A percentile compares a stretch with the other conserved stretches of the same genome.
Evolutionary conservation across 805 yeast species (phyloP).

Genomic region (Candida khao-thaluensis): DNA sequence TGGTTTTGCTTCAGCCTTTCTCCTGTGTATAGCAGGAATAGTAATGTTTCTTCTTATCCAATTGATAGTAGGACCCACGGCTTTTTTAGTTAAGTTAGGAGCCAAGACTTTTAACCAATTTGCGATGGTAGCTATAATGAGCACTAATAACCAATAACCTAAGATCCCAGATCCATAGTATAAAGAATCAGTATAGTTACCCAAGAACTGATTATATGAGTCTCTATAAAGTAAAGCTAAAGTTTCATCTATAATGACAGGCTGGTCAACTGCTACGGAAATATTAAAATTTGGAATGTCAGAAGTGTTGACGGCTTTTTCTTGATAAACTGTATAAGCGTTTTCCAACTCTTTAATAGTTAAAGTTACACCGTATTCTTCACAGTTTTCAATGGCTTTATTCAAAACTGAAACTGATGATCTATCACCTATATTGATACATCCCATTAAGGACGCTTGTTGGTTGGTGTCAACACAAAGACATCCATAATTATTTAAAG

Average conservation of each 20-base stretch:
- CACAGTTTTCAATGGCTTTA: conserved; percentile 20
- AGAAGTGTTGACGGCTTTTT: conserved; percentile 16
- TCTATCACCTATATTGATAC: conserved; percentile 16
- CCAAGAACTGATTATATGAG: conserved; percentile 20
- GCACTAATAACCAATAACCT: conserved; percentile 49
- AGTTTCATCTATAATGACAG: conserved; percentile 22
- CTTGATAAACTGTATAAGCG: conserved; percentile 17
- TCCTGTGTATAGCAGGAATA: conserved; percentile 27
- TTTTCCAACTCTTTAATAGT: conserved; percentile 17
- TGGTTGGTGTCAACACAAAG: conserved; percentile 25
- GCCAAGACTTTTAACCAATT: conserved; percentile 42
- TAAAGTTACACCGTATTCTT: conserved; percentile 19
- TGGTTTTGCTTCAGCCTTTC: conserved; percentile 21
- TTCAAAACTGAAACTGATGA: not conserved
- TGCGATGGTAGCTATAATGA: conserved; percentile 39
- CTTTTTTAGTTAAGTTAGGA: conserved; percentile 32
- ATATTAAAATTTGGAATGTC: conserved; percentile 26
- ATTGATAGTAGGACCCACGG: conserved; percentile 28
- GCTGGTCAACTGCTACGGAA: conserved; percentile 21
- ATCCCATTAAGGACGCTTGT: conserved; percentile 32
- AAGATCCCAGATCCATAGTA: conserved; percentile 40
- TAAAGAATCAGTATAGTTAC: conserved; percentile 23
- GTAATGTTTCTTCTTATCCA: conserved; percentile 25
- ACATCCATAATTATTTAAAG: conserved; percentile 16
- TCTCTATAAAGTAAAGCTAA: conserved; percentile 1